Conservation (phyloP, 345 rosid genomes). For the Fremontodendron californicum region DNA sequence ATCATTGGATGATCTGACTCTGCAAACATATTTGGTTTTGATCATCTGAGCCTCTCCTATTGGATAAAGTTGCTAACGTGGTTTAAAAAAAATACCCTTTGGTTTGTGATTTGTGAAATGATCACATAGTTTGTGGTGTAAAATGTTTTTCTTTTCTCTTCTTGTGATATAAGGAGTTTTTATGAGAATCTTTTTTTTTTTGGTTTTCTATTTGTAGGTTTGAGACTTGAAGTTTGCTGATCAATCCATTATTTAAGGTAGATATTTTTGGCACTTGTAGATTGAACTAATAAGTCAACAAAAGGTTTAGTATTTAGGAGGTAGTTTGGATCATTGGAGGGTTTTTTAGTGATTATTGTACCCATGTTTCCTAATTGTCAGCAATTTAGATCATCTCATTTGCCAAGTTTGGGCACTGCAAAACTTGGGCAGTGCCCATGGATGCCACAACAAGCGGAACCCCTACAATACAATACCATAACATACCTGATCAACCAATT, state of each 20-base stretch:
- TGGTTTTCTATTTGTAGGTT: conserved; percentile 41
- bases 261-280: conserved; percentile 15
- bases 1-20: conserved; percentile 15
- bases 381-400: conserved; percentile 29
- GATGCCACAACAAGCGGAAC: conserved; percentile 85
- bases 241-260: conserved; percentile 31
- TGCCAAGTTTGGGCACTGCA: conserved; percentile 54
- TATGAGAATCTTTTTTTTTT: conserved; percentile 16
- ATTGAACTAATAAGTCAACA: conserved; percentile 4
- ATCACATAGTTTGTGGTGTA: conserved; percentile 8
- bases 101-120: conserved; percentile 14
- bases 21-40: neutral
- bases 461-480: conserved; percentile 60
- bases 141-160: conserved; percentile 1
- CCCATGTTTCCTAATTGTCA: conserved; percentile 23
- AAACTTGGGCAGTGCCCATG: conserved; percentile 69
- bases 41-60: neutral
- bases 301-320: conserved; percentile 3
- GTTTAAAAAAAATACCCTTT: neutral
- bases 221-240: conserved; percentile 48
- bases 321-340: conserved; percentile 19
- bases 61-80: too few relatives aligned
- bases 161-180: conserved; percentile 14
- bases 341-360: conserved; percentile 17
- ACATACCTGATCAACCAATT: conserved; percentile 69